Base-by-base conservation (phyloP, 768 basidiomycete species). In the Russula dissimulans region DNA sequence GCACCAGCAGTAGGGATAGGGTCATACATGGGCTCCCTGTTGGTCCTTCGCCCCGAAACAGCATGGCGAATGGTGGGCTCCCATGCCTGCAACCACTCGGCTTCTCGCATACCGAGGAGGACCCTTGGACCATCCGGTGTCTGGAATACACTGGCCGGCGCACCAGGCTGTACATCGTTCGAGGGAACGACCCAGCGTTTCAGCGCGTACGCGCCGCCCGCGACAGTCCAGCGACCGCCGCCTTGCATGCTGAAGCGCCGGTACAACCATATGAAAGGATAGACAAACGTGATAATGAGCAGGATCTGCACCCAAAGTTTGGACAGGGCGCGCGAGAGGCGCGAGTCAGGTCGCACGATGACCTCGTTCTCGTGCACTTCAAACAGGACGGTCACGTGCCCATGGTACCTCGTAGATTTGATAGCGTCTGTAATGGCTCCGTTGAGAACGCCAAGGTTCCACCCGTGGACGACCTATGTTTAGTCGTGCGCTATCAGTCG, bases 11-110 rank as follows among this genome's bases (percentile, higher is more conserved):
- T 11, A 22, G 26, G 47, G 44, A 64, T 57, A 12, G 63, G 64
- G 22, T 34, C 6, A 50, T 57, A 52, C 42, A 70, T 38, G 4
- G 66, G 57, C 8, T 42, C 61, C 10, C 29, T 31, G 14, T 67
- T 55, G 53, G 60, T 51, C 55, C 22, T 42, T 45, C 5, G 29
- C 53, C n/a, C 72, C 59, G 2, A 18, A 22, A 91, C 86, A 0
- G 81, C 83, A 32, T 79, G 77, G 48, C 74, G 74, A 54, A 92
- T 88, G 1, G 81, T 76, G 31, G 74, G 75, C 67, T 91, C 86
- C 87, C 90, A 91, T 53, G 74, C 74, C 69, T 77, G 79, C 70
- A 90, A 86, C 89, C 89, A 92, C 64, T 87, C 81, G 8, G 82
- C 85, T 71, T 91, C 90, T 59, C 77, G 77, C 54, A 81, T 65